Conservation (phyloP, 1,284 basidiomycete species). For the Pascua guehoae region DNA sequence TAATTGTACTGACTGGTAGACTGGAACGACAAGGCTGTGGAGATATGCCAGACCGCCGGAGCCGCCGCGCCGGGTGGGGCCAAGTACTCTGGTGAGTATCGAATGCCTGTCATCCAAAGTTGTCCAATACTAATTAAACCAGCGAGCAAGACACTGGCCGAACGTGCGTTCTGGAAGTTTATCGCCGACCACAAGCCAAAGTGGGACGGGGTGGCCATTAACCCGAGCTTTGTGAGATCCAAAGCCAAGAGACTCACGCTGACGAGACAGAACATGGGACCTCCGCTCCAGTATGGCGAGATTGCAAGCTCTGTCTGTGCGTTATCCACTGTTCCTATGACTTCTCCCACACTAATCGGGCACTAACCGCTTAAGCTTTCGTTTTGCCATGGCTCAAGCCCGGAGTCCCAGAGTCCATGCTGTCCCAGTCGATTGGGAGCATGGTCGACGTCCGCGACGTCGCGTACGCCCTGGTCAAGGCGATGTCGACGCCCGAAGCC, state of each 20-base stretch:
- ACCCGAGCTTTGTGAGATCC: slow-evolving; percentile 5
- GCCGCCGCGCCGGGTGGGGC: not conserved
- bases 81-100: slow-evolving; percentile 4
- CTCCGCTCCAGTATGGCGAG: slow-evolving; percentile 4
- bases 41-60: not conserved
- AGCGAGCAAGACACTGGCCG: slow-evolving; percentile 27
- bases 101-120: no score
- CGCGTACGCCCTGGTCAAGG: slow-evolving; percentile 1
- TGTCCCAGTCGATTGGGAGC: not conserved
- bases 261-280: slow-evolving; percentile 1
- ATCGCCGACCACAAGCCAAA: not conserved
- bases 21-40: slow-evolving; percentile 7
- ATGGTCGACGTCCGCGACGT: slow-evolving; percentile 15
- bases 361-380: not conserved
- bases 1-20: not conserved
- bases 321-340: no score
- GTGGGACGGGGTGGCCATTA: slow-evolving; percentile 14
- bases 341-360: not conserved
- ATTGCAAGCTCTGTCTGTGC: not conserved
- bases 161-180: slow-evolving; percentile 35
- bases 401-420: not conserved
- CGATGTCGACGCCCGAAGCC: slow-evolving; percentile 39
- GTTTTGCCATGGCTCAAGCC: not conserved
- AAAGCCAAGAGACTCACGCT: not conserved
- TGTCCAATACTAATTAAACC: no score